Conservation (phyloP, 2,329 filamentous ascomycete genomes). For the Amauroascus verrucosus region DNA sequence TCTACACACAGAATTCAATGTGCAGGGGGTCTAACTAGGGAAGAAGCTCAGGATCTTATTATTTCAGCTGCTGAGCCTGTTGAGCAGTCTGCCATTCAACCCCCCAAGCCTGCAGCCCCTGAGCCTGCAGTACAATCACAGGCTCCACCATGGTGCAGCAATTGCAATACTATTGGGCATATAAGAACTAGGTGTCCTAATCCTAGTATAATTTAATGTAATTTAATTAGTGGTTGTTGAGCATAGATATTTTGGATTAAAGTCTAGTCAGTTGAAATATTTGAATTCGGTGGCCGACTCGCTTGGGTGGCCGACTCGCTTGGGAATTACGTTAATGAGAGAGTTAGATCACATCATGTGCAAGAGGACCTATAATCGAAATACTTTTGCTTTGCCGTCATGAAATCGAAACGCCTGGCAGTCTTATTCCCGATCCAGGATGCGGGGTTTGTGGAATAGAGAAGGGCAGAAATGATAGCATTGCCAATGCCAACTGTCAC, state of each 20-base stretch:
- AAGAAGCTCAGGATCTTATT: not conserved
- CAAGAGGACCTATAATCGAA: not conserved
- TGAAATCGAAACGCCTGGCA: not conserved
- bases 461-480: conserved; percentile 2
- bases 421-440: not conserved
- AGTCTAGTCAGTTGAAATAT: too few species aligned
- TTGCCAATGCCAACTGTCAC: conserved; percentile 1
- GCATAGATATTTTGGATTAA: too few species aligned
- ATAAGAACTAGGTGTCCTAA: not conserved
- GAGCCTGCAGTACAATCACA: not conserved
- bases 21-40: not conserved
- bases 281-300: too few species aligned
- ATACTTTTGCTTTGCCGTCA: not conserved
- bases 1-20: not conserved
- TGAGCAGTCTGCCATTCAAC: not conserved
- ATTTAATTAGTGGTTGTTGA: too few species aligned
- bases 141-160: not conserved
- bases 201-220: too few species aligned
- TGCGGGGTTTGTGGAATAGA: conserved; percentile 4
- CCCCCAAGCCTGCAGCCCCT: not conserved
- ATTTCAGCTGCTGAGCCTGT: not conserved
- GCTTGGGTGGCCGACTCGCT: too few species aligned
- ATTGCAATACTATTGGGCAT: not conserved
- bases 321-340: not conserved
- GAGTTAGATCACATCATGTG: not conserved